These are phyloP conservation scores for Suhomyces terraborum DNA, from an alignment of 1,139 yeast species.

Conservation along the genomic window DNA sequence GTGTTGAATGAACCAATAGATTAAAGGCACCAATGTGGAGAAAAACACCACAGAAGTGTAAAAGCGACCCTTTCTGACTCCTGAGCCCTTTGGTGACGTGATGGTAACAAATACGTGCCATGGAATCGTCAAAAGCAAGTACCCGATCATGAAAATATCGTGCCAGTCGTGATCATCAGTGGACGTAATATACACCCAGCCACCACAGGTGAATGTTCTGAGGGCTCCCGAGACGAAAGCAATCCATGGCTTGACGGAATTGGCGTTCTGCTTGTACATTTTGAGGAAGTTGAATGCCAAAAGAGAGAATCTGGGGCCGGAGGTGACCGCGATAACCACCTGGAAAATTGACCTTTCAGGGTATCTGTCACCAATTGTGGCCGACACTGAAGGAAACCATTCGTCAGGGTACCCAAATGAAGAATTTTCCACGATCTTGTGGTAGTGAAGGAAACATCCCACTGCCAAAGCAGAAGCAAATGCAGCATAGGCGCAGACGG, in stretches of 20 bases:
- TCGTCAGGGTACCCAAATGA: constrained; percentile 92
- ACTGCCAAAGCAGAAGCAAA: constrained; percentile 72
- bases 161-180: constrained; percentile 97
- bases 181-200: constrained; percentile 96
- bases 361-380: constrained; percentile 93
- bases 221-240: constrained; percentile 62
- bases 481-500: constrained; percentile 69
- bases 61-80: constrained; percentile 55
- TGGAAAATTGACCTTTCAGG: constrained; percentile 95
- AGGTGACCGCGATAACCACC: constrained; percentile 72
- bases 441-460: constrained; percentile 74
- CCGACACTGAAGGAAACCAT: constrained; percentile 98
- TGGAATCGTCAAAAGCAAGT: constrained; percentile 85
- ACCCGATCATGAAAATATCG: constrained; percentile 90
- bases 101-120: constrained; percentile 74
- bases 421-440: constrained; percentile 85
- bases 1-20: constrained; percentile 90
- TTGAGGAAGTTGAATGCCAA: constrained; percentile 60
- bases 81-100: constrained; percentile 51
- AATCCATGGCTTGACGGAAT: constrained; percentile 43
- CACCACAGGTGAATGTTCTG: constrained; percentile 94
- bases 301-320: constrained; percentile 85
- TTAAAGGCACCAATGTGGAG: constrained; percentile 70
- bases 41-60: constrained; percentile 64
- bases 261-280: constrained; percentile 31